Percentiles rank a stretch among this genome's conserved stretches.
Conservation (phyloP, 352 stramenopile genomes). For the Globisporangium emineosum region DNA sequence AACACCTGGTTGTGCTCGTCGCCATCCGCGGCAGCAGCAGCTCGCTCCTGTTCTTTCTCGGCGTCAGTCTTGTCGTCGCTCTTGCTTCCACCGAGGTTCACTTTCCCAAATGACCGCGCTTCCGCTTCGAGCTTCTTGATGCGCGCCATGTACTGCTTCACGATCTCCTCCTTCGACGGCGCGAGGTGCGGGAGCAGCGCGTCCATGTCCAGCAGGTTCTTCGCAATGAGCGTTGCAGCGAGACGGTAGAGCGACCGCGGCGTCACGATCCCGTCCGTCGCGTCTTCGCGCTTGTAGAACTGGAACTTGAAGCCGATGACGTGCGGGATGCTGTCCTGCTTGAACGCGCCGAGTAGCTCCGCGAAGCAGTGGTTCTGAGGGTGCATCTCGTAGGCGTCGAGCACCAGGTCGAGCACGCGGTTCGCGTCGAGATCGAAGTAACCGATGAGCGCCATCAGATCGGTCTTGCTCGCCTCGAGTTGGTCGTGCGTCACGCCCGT, state of each 20-base stretch:
- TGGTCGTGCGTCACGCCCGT: conserved; percentile 61
- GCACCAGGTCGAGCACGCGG: conserved; percentile 91
- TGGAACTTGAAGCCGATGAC: conserved; percentile 94
- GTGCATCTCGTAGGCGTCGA: conserved; percentile 92
- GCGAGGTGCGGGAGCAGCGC: conserved; percentile 75
- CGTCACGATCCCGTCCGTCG: conserved; percentile 36
- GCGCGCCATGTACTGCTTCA: conserved; percentile 35
- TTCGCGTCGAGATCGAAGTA: conserved; percentile 97
- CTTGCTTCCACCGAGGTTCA: conserved; percentile 57
- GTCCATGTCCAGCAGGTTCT: conserved; percentile 76
- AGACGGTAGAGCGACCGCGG: conserved; percentile 78
- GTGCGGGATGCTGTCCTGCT: conserved; percentile 78
- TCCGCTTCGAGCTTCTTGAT: conserved; percentile 52
- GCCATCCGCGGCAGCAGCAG: conserved; percentile 20
- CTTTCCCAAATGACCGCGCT: conserved; percentile 68
- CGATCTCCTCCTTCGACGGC: conserved; percentile 60
- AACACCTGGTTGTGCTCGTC: conserved; percentile 76
- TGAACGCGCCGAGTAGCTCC: conserved; percentile 70
- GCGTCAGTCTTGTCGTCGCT: conserved; percentile 27
- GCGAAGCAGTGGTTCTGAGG: conserved; percentile 75
- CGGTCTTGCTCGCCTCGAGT: conserved; percentile 62
- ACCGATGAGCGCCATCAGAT: conserved; percentile 75
- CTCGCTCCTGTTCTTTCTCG: conserved; percentile 19
- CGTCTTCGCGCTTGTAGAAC: conserved; percentile 75
- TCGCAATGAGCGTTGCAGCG: conserved; percentile 84